Conservation (phyloP, 169 alveolate genomes). For the Toxoplasma gondii region DNA sequence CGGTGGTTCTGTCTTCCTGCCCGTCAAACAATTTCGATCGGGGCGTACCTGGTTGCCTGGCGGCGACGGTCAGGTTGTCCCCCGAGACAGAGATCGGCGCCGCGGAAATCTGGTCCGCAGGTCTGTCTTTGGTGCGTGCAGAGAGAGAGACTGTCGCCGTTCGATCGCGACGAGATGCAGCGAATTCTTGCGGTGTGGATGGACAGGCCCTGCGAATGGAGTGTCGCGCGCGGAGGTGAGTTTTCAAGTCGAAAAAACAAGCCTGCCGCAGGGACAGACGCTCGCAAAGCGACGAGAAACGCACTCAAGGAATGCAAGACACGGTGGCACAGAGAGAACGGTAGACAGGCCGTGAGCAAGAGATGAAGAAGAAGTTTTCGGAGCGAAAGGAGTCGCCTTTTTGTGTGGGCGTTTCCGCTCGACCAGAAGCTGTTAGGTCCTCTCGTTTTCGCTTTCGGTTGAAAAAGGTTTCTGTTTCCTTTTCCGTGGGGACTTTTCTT, state of each 20-base stretch:
- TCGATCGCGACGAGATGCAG: constrained; percentile 8
- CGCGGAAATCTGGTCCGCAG: neutral
- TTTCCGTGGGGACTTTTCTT: neutral
- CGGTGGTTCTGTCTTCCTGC: no score
- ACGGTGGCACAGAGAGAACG: neutral
- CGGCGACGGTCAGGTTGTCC: no score
- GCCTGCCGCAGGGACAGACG: neutral
- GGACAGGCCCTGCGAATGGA: constrained; percentile 30
- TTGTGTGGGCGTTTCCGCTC: neutral
- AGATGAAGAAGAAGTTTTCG: neutral
- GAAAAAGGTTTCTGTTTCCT: neutral
- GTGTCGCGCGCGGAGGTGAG: neutral
- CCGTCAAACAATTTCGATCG: no score
- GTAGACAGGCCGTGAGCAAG: neutral
- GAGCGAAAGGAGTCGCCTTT: no score
- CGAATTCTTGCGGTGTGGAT: neutral
- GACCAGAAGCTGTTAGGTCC: neutral
- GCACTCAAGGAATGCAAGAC: neutral
- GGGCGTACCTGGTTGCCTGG: no score
- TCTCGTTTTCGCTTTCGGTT: neutral
- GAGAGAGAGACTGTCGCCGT: neutral
- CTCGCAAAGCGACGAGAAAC: neutral
- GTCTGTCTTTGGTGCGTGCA: neutral
- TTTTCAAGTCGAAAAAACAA: neutral
- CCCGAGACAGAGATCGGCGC: no score